These are phyloP conservation scores for Geranomyces variabilis DNA, from an alignment of 192 early-diverging fungal species.

Conservation along the genomic window DNA sequence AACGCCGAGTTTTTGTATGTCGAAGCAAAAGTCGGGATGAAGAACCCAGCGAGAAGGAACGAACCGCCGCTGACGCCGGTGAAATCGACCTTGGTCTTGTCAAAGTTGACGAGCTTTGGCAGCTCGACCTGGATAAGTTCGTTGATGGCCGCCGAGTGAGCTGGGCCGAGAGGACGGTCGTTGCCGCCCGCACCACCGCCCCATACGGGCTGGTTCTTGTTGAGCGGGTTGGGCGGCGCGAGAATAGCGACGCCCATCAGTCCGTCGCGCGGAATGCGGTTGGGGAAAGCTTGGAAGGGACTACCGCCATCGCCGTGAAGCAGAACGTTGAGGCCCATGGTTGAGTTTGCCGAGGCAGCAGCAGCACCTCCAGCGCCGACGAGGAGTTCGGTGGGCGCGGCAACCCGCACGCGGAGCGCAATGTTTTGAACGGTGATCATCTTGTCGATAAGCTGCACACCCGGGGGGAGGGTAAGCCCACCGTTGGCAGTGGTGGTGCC, in stretches of 20 bases:
- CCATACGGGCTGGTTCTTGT: conserved; percentile 10
- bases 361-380: background rate
- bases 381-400: background rate
- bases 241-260: conserved; percentile 41
- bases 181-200: conserved; percentile 28
- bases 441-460: conserved; percentile 8
- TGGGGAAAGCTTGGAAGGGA: conserved; percentile 33
- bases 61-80: conserved; percentile 40
- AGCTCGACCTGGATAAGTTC: conserved; percentile 30
- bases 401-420: background rate
- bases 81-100: conserved; percentile 31
- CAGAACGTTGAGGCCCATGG: conserved; percentile 37
- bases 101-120: conserved; percentile 29
- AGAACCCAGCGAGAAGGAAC: conserved; percentile 24
- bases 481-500: background rate
- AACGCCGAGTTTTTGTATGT: conserved; percentile 17
- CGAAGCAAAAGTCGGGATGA: conserved; percentile 34
- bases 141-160: conserved; percentile 29
- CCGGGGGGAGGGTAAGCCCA: background rate
- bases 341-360: background rate
- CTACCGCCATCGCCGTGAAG: conserved; percentile 40
- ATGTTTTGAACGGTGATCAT: conserved; percentile 4
- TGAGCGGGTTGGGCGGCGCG: conserved; percentile 30
- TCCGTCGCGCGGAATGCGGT: conserved; percentile 16
- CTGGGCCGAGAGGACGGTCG: conserved; percentile 31